Conservation (phyloP, 164 flowering plant species). For the Tetrastigma voinierianum region DNA sequence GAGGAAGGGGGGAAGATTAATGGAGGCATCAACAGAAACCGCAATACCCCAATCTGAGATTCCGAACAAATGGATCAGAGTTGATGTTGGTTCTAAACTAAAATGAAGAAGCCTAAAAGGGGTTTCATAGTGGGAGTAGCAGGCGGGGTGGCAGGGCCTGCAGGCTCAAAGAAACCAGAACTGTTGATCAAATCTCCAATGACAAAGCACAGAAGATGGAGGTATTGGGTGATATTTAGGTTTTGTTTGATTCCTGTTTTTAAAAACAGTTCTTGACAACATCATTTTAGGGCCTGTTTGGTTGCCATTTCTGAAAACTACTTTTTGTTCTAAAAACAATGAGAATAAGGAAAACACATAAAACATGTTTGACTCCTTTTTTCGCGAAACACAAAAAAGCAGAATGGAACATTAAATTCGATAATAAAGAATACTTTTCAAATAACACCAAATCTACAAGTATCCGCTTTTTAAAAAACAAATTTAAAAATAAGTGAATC, state of each 20-base stretch:
- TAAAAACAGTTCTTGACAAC: no score
- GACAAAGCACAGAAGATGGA: constrained; percentile 80
- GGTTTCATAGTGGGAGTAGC: constrained; percentile 25
- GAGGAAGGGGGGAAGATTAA: constrained; percentile 32
- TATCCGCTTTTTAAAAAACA: no score
- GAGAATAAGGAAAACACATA: no score
- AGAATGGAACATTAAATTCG: no score
- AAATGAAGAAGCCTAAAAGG: constrained; percentile 27
- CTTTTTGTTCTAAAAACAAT: no score
- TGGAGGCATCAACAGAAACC: constrained; percentile 11
- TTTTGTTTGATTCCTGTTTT: neutral
- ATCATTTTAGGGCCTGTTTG: no score
- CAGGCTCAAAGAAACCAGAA: constrained; percentile 22
- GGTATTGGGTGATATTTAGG: constrained; percentile 30
- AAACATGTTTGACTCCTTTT: no score
- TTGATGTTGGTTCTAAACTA: constrained; percentile 16
- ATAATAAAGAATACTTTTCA: no score
- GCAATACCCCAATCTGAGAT: constrained; percentile 26
- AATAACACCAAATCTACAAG: no score
- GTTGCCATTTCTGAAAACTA: no score
- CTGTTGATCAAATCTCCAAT: constrained; percentile 16
- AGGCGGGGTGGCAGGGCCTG: constrained; percentile 18
- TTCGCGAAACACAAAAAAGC: no score
- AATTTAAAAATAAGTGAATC: no score
- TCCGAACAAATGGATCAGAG: constrained; percentile 15